Evolutionary conservation across 2,329 filamentous ascomycete genomes (phyloP), one percentile per base, ranked within the genome.

Genomic region (Aspergillus pseudoglaucus): DNA sequence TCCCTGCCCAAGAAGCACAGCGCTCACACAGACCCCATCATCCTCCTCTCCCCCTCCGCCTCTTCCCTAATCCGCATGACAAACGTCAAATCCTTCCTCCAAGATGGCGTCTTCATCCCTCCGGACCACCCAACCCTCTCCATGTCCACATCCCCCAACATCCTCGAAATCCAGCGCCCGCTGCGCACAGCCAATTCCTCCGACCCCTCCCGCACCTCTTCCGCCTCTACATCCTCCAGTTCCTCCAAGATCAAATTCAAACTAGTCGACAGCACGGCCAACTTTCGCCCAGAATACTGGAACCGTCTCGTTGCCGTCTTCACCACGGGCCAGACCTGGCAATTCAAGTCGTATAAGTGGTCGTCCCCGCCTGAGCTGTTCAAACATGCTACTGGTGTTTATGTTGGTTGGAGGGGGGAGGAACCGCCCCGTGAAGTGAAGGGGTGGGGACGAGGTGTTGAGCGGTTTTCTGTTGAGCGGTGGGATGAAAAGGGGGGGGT

Each of bases 261-360:
- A 64, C 83, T 98, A 35, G 91, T 97, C 46, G 93, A 98, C 67
- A 86, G 85, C 15, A 87, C 90, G 0, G 85, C 94, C 64, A 87
- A 93, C 67, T 98, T 98, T 79, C 95, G 95, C 68, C 93, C 93
- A 0, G 90, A 97, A 65, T 96, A 97, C 75, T 98, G 93, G 93
- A 85, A 85, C 61, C 84, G 90, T 45, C 87, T 98, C 6, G 93
- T 96, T 1, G 93, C 88, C 10, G 90, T 98, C 48, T 97, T 98
- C 72, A 98, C 93, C 0, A 98, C 93, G 0, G 93, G 93, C 30
- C 93, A 98, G 73, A 84, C 86, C 8, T 98, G 93, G 93, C 93
- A 98, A 71, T 98, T 98, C 74, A 95, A 96, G 73, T 87, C 83
- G 57, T 98, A 98, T 79, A 95, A 95, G 70, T 98, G 93, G 89